Percentiles rank a stretch among this genome's conserved stretches.
These are phyloP conservation scores for Nicotiana tabacum DNA, from an alignment of 257 asterid genomes.

Conservation along the genomic window DNA sequence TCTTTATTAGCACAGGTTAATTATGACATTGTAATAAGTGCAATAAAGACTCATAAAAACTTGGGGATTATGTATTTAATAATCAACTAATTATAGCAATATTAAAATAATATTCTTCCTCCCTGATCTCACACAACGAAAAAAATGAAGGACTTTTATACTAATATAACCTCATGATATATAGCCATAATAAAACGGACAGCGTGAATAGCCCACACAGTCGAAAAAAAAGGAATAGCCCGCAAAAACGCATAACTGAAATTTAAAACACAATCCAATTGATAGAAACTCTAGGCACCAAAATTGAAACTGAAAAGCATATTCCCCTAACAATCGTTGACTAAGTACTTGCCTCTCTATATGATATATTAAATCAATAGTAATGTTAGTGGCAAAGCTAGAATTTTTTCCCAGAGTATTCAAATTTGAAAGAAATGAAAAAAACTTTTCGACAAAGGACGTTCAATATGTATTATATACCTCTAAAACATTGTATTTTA, in stretches of 20 bases:
- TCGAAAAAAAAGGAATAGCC: not conserved
- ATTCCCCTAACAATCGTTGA: not conserved
- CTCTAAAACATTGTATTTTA: too few species aligned
- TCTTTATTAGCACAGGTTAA: not conserved
- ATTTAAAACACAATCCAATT: constrained; percentile 5
- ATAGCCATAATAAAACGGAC: not conserved
- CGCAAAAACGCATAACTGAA: constrained; percentile 16
- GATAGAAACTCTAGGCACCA: constrained; percentile 23
- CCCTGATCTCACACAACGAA: not conserved
- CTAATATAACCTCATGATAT: not conserved
- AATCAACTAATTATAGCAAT: not conserved
- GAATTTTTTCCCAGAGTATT: too few species aligned
- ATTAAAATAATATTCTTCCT: not conserved
- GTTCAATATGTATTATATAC: too few species aligned
- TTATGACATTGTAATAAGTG: not conserved
- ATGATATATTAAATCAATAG: not conserved
- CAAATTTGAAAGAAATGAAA: too few species aligned
- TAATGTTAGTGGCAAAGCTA: too few species aligned
- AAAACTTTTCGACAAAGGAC: too few species aligned
- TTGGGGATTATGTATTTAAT: not conserved
- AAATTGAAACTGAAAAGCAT: constrained; percentile 5
- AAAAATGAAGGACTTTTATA: not conserved
- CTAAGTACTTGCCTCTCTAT: not conserved
- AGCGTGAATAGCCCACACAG: not conserved
- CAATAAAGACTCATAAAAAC: not conserved